Base-by-base conservation (phyloP, 2,329 filamentous ascomycete genomes). In the Emergomyces africanus region DNA sequence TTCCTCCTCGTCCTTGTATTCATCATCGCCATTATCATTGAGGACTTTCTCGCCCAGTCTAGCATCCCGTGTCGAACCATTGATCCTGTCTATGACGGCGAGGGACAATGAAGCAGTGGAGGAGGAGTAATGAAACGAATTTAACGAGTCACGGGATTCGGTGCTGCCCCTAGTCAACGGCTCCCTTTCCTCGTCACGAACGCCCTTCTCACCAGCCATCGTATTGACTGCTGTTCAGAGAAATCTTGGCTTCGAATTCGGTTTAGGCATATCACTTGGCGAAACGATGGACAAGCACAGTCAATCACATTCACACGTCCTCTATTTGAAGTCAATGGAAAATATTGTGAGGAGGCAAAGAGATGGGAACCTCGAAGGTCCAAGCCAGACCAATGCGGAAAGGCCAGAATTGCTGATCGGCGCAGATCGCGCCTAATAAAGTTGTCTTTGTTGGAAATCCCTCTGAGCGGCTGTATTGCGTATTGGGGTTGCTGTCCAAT, bases 1-100 rank as follows among this genome's bases (percentile, higher is more conserved):
- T 25, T 54, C 51, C 14, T 60, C 60, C 15, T 61, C 58, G 28
- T 63, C 59, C 20, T 67, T 66, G 60, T 75, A 75, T 65, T 65
- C 64, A n/a, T 42, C 20, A 25, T 53, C 20, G 9, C 6, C 14
- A 48, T 48, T 12, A 1, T 12, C 44, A 28, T 2, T 10, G 8
- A 5, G 37, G 10, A 14, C 33, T n/a, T 41, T 39, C 35, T 51
- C 46, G 12, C 15, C 18, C 12, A 33, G 15, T 2, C 6, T 23
- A 6, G 55, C 30, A 9, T 37, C 55, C 14, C n/a, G 49, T 35
- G 44, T 37, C 28, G 57, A 58, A n/a, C 39, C 33, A 48, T 59
- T 59, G 33, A 59, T 46, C 50, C 42, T 56, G 25, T 64, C 60
- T 42, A 61, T 53, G 44, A 64, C 57, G 1, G 57, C 60, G 33